Base-by-base conservation (phyloP, 2,329 filamentous ascomycete species). In the Sordariomycetes sp. region DNA sequence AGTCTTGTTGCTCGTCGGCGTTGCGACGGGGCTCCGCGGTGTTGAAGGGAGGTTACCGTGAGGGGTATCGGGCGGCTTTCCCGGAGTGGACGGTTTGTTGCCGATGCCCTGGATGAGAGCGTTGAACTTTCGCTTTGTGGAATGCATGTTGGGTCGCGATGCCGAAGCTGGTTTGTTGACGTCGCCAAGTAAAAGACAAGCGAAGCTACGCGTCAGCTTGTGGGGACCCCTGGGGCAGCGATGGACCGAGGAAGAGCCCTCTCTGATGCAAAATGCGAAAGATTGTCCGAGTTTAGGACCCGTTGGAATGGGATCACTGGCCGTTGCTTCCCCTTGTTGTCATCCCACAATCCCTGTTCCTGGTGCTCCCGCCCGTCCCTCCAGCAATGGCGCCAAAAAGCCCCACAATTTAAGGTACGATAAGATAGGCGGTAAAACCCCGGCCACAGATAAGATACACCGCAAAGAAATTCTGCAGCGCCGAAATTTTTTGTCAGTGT, bases 51-150 rank as follows among this genome's bases (percentile, higher is more conserved):
- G 32, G 57, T 57, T 35, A 55, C 57, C 52, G 56, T 61, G 52
- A 54, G 52, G 42, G 58, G 53, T 58, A 34, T n/a, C 59, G 59
- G 51, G 24, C 17, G 51, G 1, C 51, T 52, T 52, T n/a, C 20
- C n/a, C 13, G 55, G 55, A 13, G 55, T 36, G 1, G 55, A 56
- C 3, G 55, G 48, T 32, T 25, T 52, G 32, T 56, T 56, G 22
- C 55, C 55, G 22, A 86, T 76, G 62, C 81, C 76, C 66, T 90
- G 86, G 32, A 91, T 75, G 17, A 90, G 77, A 64, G 80, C 79
- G 70, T 90, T 87, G 74, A 91, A 90, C 70, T 91, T 91, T 64
- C 88, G 80, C 73, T 91, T 92, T n/a, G 85, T 89, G 25, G 85
- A 81, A 66, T 87, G 87, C 75, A 90, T 87, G 61, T 59, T 72